Base-by-base conservation (phyloP, 2,329 filamentous ascomycete species). In the Phyllosticta ampelicida region DNA sequence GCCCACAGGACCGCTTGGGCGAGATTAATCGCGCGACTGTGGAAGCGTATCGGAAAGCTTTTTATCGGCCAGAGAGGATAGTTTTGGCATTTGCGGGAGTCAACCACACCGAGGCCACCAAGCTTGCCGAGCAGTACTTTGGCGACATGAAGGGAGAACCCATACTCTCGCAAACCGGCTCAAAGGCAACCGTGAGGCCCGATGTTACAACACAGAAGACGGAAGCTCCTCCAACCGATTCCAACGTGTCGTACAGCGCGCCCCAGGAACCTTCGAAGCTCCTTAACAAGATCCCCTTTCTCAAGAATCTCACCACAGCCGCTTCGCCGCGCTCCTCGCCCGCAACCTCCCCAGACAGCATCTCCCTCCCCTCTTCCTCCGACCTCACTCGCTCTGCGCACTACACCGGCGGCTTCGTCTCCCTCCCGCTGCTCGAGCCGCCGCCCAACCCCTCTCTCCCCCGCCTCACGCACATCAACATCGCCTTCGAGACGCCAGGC, bases 11-110 rank as follows among this genome's bases (percentile, higher is more conserved):
- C 66, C 80, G 91, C 54, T 75, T 99, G 59, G 77, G 75, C 0
- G 76, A 81, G 64, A 99, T 99, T 66, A 80, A 90, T 68, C 82
- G 82, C 64, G 74, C 79, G 26, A 85, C 87, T 8, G 84, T 97
- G 55, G 77, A 87, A 66, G 82, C 85, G 61, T 99, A 99, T 70
- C 78, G 92, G 48, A 81, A 86, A 55, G 77, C 85, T 1, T 96
- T 97, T 68, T 97, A 90, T 76, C 82, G 83, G 55, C 94, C 94
- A 0, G 91, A 97, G 70, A 79, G 90, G 60, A 95, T 95, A 68
- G 94, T 99, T 0, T 84, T 99, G 53, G 94, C 94, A 0, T 97
- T 96, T 76, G 94, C 92, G 1, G 94, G 94, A 29, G 88, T 97
- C 9, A 80, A 89, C 60, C 94, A 99, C 70, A 74, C 78, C 6